A percentile compares a stretch with the other conserved stretches of the same genome.
phyloP scores from a whole-genome alignment of 2,329 filamentous ascomycete species.

The Pseudogymnoascus sp. region DNA sequence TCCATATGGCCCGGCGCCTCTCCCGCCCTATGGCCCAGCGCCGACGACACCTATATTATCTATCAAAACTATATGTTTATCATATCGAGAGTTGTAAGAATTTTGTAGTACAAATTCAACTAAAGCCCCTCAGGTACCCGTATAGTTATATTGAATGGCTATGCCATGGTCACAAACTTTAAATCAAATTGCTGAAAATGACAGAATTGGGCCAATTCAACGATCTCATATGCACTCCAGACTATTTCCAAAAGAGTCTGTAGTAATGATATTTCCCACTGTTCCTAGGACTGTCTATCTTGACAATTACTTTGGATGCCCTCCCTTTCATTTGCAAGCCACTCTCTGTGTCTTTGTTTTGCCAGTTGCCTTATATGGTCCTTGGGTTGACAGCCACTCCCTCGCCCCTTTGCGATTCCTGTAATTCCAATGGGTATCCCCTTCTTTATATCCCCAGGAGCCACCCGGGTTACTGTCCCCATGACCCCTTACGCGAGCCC shows the following conservation, averaged over 20 bases:
- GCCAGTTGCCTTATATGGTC: not conserved
- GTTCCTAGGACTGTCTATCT: not conserved
- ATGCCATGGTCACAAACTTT: constrained; percentile 58
- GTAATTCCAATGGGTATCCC: not conserved
- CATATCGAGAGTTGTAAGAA: not conserved
- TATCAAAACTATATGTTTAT: not conserved
- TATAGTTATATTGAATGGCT: constrained; percentile 60
- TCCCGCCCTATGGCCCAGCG: no score
- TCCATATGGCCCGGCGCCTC: not conserved
- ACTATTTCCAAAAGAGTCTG: not conserved
- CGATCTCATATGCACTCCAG: not conserved
- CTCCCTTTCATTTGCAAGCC: not conserved
- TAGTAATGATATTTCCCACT: not conserved
- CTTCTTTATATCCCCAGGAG: not conserved
- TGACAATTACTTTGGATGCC: not conserved
- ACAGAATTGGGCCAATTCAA: not conserved
- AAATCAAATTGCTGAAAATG: constrained; percentile 50
- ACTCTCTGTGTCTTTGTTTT: not conserved
- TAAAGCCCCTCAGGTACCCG: constrained; percentile 69
- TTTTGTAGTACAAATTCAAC: constrained; percentile 60
- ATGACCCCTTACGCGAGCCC: not conserved
- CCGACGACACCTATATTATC: not conserved
- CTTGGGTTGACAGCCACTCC: not conserved
- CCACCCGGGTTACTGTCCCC: not conserved
- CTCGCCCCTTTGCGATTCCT: not conserved